phyloP scores from a whole-genome alignment of 1,284 basidiomycete genomes.

The Apiotrichum porosum region DNA sequence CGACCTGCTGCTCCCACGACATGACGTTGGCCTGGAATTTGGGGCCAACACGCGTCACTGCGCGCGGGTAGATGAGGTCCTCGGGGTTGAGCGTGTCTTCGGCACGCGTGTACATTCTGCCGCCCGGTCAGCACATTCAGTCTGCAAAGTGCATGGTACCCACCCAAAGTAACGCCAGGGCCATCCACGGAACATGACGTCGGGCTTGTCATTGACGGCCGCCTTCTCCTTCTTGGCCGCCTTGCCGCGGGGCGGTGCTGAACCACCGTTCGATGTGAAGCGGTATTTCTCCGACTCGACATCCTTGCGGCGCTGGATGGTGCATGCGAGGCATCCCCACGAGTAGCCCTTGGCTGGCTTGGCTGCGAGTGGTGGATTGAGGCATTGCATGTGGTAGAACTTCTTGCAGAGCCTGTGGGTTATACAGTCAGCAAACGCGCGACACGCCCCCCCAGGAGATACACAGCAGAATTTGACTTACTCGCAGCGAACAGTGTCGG shows the following conservation, averaged over 20 bases:
- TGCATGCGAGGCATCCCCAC: slow-evolving; percentile 94
- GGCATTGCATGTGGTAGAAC: slow-evolving; percentile 92
- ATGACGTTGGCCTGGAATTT: slow-evolving; percentile 69
- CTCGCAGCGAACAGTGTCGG: slow-evolving; percentile 89
- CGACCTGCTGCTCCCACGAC: slow-evolving; percentile 44
- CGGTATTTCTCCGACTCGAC: slow-evolving; percentile 67
- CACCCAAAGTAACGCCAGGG: slow-evolving; percentile 95
- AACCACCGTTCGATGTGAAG: slow-evolving; percentile 52
- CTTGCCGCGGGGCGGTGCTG: slow-evolving; percentile 54
- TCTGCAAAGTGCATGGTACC: slow-evolving; percentile 37
- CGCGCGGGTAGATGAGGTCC: slow-evolving; percentile 88
- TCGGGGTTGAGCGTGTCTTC: slow-evolving; percentile 90
- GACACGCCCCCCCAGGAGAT: neutral
- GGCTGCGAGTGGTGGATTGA: slow-evolving; percentile 85
- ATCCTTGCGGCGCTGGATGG: slow-evolving; percentile 78
- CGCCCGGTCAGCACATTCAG: slow-evolving; percentile 8
- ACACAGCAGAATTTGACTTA: too few species aligned
- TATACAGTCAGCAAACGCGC: neutral
- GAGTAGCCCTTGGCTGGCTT: slow-evolving; percentile 96
- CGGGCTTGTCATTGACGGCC: slow-evolving; percentile 61
- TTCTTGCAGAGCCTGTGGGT: slow-evolving; percentile 66
- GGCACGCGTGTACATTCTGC: slow-evolving; percentile 78
- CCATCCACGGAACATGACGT: slow-evolving; percentile 66
- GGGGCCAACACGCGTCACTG: slow-evolving; percentile 77
- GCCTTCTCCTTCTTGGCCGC: slow-evolving; percentile 60